A percentile compares a stretch with the other conserved stretches of the same genome.
These are phyloP conservation scores for Kernera saxatilis DNA, from an alignment of 345 rosid genomes.

Conservation along the genomic window DNA sequence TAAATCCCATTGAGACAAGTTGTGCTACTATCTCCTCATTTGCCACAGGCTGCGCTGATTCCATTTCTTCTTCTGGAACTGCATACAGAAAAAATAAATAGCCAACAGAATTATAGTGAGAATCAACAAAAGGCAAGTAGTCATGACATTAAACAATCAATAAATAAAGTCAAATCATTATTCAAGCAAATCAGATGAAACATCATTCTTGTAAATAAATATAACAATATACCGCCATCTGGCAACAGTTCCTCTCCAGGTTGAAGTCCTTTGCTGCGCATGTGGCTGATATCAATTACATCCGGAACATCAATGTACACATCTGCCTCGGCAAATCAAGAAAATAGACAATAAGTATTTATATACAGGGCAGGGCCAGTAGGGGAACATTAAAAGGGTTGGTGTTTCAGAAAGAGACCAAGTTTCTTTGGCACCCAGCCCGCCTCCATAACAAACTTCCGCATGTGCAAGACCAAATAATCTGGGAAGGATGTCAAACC, in stretches of 20 bases:
- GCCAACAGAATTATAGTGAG: neutral
- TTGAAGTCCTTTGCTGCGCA: slow-evolving; percentile 95
- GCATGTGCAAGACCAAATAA: slow-evolving; percentile 94
- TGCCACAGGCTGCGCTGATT: slow-evolving; percentile 53
- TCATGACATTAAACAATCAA: neutral
- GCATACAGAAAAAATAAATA: slow-evolving; percentile 8
- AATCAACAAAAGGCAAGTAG: neutral
- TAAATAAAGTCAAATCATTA: neutral
- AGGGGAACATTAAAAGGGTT: neutral
- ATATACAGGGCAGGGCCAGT: slow-evolving; percentile 6
- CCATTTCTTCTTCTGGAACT: slow-evolving; percentile 54
- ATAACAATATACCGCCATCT: slow-evolving; percentile 48
- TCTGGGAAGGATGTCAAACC: slow-evolving; percentile 96
- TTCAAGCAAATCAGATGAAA: neutral
- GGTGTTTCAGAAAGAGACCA: slow-evolving; percentile 41
- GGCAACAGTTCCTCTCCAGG: slow-evolving; percentile 91
- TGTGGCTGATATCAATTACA: slow-evolving; percentile 81
- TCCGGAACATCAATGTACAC: slow-evolving; percentile 96
- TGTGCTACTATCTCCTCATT: slow-evolving; percentile 82
- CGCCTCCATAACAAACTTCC: slow-evolving; percentile 88
- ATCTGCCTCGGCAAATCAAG: slow-evolving; percentile 42
- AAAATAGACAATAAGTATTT: slow-evolving; percentile 7
- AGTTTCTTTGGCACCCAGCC: slow-evolving; percentile 99
- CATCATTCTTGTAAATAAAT: neutral
- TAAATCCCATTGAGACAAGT: slow-evolving; percentile 91